Evolutionary conservation across 2,329 filamentous ascomycete genomes (phyloP), one percentile per base, ranked within the genome.

Genomic region (Aureobasidium namibiae): DNA sequence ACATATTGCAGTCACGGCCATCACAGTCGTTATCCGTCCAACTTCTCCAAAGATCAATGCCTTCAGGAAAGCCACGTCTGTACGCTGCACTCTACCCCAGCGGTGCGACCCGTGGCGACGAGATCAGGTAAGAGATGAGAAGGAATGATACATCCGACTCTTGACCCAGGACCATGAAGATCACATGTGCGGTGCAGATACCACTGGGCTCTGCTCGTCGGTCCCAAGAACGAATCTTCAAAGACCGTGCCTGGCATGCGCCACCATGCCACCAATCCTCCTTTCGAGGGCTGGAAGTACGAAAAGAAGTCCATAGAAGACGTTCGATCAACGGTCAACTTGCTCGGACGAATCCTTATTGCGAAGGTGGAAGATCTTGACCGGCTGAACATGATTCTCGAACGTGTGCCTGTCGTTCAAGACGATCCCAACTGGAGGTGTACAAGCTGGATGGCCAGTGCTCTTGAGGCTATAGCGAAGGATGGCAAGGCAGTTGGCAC

Each of bases 401-500:
- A 38, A 4, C 4, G 16, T 4, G 31, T 38, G 4, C 33, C 48
- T 18, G 18, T 50, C 8, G 26, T 50, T 5, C 48, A 50, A 11
- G 10, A 18, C 5, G 18, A 50, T 2, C 21, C 48, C 2, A n/a
- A 38, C 2, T 50, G 48, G 48, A 50, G 48, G 9, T 50, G 48
- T 16, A n/a, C n/a, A 5, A 36, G 10, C 3, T 79, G 75, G 76
- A 65, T 76, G 7, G 66, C 63, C 6, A 63, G 71, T 21, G 75
- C 67, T 0, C 49, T 79, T 18, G 45, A 29, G 0, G 67, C 61
- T 18, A 65, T 79, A 13, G 63, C 64, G 18, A 61, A 62, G 4
- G 73, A 78, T 60, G 69, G 71, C 1, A 70, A 65, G 48, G 69
- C 67, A 23, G 66, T 78, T 5, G 74, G 76, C 1, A 75, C 73